Conservation (phyloP, 176 grass and related monocot species). For the Eremochloa ophiuroides region DNA sequence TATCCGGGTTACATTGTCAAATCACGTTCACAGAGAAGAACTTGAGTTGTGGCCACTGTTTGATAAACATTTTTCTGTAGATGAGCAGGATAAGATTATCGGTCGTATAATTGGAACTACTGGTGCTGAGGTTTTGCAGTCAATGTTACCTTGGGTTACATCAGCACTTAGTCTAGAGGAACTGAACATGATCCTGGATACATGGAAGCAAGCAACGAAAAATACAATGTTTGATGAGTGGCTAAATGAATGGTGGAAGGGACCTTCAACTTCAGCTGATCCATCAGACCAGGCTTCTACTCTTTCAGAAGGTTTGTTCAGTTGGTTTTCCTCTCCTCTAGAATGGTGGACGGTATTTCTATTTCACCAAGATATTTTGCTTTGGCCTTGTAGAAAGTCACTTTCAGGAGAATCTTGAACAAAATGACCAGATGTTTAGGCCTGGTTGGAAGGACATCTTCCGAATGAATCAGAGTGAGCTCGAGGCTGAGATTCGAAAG, state of each 20-base stretch:
- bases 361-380: neutral
- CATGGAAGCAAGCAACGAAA: conserved; percentile 72
- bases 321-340: conserved; percentile 4
- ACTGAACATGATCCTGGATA: conserved; percentile 74
- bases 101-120: conserved; percentile 91
- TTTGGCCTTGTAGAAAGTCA: conserved; percentile 35
- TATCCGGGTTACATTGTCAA: conserved; percentile 66
- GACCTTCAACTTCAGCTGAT: conserved; percentile 23
- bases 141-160: conserved; percentile 96
- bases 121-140: conserved; percentile 90
- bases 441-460: conserved; percentile 99
- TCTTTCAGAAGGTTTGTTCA: conserved; percentile 46
- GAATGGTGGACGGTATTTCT: neutral
- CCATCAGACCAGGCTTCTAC: conserved; percentile 5
- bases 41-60: conserved; percentile 93
- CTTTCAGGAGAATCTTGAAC: conserved; percentile 55
- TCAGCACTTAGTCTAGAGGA: conserved; percentile 76
- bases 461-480: conserved; percentile 85
- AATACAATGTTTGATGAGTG: conserved; percentile 98
- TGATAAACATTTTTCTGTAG: conserved; percentile 78
- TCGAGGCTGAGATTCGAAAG: conserved; percentile 83
- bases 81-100: conserved; percentile 92
- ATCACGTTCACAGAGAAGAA: conserved; percentile 86
- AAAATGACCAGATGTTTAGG: conserved; percentile 69
- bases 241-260: conserved; percentile 87